Conservation (phyloP, 148 eudicot genomes). For the Rhododendron mucronatum region DNA sequence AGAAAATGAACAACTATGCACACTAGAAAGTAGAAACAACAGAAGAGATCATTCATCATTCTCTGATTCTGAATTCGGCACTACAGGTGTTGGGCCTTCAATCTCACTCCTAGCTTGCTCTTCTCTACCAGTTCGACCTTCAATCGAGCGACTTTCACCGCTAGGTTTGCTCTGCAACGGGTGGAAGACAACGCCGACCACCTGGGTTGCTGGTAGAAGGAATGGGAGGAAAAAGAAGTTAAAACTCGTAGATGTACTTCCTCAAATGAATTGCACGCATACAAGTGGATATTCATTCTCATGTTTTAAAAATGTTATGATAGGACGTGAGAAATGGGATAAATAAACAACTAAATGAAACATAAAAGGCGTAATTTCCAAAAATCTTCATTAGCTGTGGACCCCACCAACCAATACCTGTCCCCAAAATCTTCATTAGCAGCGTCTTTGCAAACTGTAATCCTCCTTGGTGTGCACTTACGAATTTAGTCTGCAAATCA, state of each 20-base stretch:
- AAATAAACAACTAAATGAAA: not conserved
- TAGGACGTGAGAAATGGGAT: not conserved
- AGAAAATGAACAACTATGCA: not conserved
- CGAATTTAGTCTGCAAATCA: not conserved
- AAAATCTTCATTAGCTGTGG: not conserved
- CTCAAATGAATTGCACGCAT: not conserved
- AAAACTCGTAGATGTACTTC: not conserved
- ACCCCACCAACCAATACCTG: not conserved
- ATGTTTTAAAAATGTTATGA: not conserved
- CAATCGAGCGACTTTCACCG: not conserved
- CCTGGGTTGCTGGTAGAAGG: not conserved
- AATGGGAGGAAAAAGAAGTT: not conserved
- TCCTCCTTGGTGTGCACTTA: not conserved
- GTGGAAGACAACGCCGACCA: not conserved
- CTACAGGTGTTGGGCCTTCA: not conserved
- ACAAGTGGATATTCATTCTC: not conserved
- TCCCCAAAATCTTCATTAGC: slow-evolving; percentile 1
- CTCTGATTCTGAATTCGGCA: not conserved
- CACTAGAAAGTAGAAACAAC: not conserved
- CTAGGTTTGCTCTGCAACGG: not conserved
- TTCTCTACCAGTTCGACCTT: not conserved
- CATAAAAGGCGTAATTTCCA: not conserved
- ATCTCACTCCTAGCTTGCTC: slow-evolving; percentile 2
- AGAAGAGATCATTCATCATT: not conserved
- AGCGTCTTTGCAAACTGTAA: not conserved